Base-by-base conservation (phyloP, 257 asterid species). In the Solanum bulbocastanum region DNA sequence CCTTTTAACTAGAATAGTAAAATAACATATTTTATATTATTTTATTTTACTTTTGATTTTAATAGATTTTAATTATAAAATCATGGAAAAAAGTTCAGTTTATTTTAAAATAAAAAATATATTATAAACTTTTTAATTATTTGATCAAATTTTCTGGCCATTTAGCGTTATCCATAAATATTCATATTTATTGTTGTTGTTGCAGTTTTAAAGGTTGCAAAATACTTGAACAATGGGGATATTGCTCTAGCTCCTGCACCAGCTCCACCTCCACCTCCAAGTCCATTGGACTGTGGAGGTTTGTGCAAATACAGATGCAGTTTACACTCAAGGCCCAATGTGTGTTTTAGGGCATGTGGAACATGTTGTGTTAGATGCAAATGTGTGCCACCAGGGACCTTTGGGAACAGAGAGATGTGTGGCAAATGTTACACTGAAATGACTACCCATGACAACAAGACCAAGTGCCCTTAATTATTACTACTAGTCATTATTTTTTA, bases 311-410 rank as follows among this genome's bases (percentile, higher is more conserved):
- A 40, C 5, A 85, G 96, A 84, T 94, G 96, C 91, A 94, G 95
- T 89, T 90, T 91, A n/a, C 92, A 93, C 86, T 94, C 96, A 1
- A 91, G 96, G 92, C 93, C 73, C 49, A 93, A 94, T 13, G 1
- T 58, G 58, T 94, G 96, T 88, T 5, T 32, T 23, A 90, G 96
- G 87, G 94, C 96, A 1, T 94, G 96, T 72, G 94, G 96, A 73
- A 93, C 94, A 7, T 94, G 96, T 60, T 94, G 96, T 72, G 88
- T 6, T 12, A 91, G 95, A 87, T 94, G 96, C 93, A 90, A 92
- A 11, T 94, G 96, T 83, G 95, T 94, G 90, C 96, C 96, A 4
- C 94, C 95, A 4, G 96, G 96, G 42, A 94, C 96, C n/a, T 94
- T 25, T 84, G 95, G 96, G 42, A 94, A 94, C 65, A 92, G 94